Evolutionary conservation across 345 rosid genomes (phyloP).

Genomic region (Anacardium occidentale): DNA sequence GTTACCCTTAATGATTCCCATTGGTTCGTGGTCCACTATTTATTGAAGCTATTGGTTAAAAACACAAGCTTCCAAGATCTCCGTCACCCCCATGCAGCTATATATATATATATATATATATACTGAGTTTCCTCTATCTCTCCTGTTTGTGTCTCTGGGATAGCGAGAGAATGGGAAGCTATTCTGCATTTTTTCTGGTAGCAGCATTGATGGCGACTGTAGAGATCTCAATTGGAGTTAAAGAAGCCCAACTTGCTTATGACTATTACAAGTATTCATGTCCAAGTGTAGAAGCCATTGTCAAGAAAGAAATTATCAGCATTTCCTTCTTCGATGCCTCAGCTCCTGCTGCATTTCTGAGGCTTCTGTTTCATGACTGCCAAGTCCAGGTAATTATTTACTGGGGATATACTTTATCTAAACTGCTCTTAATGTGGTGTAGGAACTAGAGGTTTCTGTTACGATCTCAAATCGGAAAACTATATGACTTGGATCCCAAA

Average conservation of each 20-base stretch:
- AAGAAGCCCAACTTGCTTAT: constrained; percentile 31
- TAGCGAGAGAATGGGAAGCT: constrained; percentile 2
- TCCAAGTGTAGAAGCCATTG: constrained; percentile 29
- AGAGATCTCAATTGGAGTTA: constrained; percentile 13
- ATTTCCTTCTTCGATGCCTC: constrained; percentile 24
- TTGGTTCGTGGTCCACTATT: too few relatives aligned
- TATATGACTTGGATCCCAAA: too few relatives aligned
- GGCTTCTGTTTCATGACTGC: constrained; percentile 41
- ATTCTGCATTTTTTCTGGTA: not conserved
- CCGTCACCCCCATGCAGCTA: not conserved
- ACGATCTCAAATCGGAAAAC: too few relatives aligned
- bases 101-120: not conserved
- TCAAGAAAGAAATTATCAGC: constrained; percentile 23
- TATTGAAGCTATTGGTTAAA: not conserved
- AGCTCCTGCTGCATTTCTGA: constrained; percentile 31
- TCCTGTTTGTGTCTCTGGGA: not conserved
- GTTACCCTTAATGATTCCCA: too few relatives aligned
- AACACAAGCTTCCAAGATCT: not conserved
- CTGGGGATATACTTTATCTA: too few relatives aligned
- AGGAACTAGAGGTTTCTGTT: too few relatives aligned
- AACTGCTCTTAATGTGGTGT: too few relatives aligned
- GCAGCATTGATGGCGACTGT: constrained; percentile 9
- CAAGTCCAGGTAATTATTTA: constrained; percentile 27
- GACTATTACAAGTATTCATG: constrained; percentile 34
- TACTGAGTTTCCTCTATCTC: not conserved